Evolutionary conservation across 768 basidiomycete genomes (phyloP).

Genomic region (Naganishia friedmannii): DNA sequence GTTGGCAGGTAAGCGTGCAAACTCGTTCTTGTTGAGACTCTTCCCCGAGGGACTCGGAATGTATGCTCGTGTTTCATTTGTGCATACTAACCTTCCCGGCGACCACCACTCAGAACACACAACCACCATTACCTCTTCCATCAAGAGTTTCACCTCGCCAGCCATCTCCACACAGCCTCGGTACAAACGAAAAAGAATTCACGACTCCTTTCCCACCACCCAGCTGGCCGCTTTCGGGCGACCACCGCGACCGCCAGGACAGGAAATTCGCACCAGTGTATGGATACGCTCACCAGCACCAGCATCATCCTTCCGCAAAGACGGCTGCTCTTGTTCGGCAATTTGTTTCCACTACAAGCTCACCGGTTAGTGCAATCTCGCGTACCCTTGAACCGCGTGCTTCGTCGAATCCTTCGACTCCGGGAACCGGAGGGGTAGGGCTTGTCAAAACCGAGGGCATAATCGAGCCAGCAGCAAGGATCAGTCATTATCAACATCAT

Average conservation of each 20-base stretch:
- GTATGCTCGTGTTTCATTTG: no score
- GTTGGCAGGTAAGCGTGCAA: not conserved
- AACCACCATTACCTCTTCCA: not conserved
- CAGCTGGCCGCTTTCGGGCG: not conserved
- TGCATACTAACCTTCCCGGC: not conserved
- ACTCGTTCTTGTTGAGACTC: not conserved
- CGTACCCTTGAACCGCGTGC: not conserved
- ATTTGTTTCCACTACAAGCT: conserved; percentile 1
- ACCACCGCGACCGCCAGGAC: not conserved
- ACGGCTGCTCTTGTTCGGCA: not conserved
- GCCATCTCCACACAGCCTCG: not conserved
- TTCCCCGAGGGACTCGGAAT: no score
- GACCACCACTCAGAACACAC: not conserved
- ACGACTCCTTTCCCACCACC: not conserved
- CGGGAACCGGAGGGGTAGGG: not conserved
- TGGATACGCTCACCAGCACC: not conserved
- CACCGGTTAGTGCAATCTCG: conserved; percentile 4
- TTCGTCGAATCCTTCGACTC: not conserved
- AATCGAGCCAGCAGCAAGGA: not conserved
- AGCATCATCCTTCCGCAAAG: not conserved
- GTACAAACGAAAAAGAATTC: not conserved
- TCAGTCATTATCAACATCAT: not conserved
- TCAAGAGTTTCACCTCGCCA: not conserved
- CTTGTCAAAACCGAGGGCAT: not conserved
- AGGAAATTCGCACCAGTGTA: not conserved